A percentile compares a stretch with the other conserved stretches of the same genome.
These are phyloP conservation scores for Ogataea nonfermentans DNA, from an alignment of 805 yeast genomes.

Conservation along the genomic window DNA sequence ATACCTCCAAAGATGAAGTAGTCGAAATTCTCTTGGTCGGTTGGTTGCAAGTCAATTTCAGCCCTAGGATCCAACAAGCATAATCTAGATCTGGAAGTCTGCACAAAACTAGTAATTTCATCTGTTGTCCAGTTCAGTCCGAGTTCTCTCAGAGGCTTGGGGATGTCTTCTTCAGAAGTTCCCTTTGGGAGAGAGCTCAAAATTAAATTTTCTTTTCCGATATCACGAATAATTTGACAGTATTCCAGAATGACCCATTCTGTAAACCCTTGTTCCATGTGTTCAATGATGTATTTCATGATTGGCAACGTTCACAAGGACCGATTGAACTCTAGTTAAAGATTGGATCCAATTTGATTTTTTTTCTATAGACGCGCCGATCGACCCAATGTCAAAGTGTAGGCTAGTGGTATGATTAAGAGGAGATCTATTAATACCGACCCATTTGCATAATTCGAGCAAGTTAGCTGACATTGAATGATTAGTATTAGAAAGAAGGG, in stretches of 20 bases:
- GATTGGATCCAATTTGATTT: neutral
- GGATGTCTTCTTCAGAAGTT: conserved; percentile 63
- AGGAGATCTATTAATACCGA: neutral
- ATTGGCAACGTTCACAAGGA: neutral
- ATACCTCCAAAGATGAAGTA: conserved; percentile 97
- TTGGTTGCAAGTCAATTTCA: conserved; percentile 64
- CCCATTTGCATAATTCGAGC: no score
- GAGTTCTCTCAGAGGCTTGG: conserved; percentile 52
- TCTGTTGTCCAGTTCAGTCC: conserved; percentile 81
- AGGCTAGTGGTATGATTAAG: neutral
- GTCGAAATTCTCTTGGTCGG: conserved; percentile 64
- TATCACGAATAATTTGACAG: conserved; percentile 74
- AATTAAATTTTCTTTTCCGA: conserved; percentile 72
- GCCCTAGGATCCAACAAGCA: conserved; percentile 93
- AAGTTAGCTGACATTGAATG: no score
- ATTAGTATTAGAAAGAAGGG: no score
- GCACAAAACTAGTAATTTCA: conserved; percentile 59
- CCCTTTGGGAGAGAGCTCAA: conserved; percentile 71
- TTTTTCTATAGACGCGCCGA: conserved; percentile 6
- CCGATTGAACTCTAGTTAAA: neutral
- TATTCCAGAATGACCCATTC: conserved; percentile 94
- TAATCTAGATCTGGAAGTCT: conserved; percentile 48
- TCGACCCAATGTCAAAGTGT: neutral
- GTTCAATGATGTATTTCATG: conserved; percentile 93
- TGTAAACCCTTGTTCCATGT: conserved; percentile 96